Evolutionary conservation across 1,139 yeast species (phyloP), one percentile per base, ranked within the genome.

Genomic region (Pichia sp.): DNA sequence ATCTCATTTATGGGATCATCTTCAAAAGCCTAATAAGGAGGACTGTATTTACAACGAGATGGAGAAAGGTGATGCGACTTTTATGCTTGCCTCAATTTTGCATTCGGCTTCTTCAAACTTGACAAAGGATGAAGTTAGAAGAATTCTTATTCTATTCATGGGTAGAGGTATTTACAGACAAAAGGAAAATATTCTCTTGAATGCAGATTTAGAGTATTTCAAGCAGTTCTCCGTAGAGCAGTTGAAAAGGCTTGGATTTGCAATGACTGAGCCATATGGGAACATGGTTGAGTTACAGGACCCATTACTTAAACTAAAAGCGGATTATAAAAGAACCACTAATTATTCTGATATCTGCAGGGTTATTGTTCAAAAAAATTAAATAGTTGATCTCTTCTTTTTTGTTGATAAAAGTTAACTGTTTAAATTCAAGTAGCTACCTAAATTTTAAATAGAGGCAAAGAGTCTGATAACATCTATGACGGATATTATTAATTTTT

Each of bases 41-140:
- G 62, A 65, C 29, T 60, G 61, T 46, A 52, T 63, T 24, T 61
- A 66, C 42, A 66, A 64, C 27, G 71, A 67, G 52, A 52, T 68
- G 51, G 67, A 67, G 24, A 60, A 61, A 41, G 72, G 72, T 38
- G 72, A 68, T 55, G 64, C 64, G 12, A 64, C 66, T 46, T 66
- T 68, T 54, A 65, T 68, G 69, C 59, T 68, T 40, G 71, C 63
- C 6, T 66, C 71, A 1, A 59, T 65, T 42, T 59, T 63, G 50
- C 71, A 68, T 54, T 71, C 67, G 24, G 71, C 67, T 2, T 58
- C 67, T 46, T 65, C 71, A n/a, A 69, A 69, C 50, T 54, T 52
- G 9, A 68, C 72, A 6, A 51, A 51, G 30, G 61, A 66, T 56
- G 66, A 68, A 52, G 55, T 52, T 42, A 58, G 71, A 52, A 63